Base-by-base conservation (phyloP, 805 yeast genomes). In the Starmerella asiatica region DNA sequence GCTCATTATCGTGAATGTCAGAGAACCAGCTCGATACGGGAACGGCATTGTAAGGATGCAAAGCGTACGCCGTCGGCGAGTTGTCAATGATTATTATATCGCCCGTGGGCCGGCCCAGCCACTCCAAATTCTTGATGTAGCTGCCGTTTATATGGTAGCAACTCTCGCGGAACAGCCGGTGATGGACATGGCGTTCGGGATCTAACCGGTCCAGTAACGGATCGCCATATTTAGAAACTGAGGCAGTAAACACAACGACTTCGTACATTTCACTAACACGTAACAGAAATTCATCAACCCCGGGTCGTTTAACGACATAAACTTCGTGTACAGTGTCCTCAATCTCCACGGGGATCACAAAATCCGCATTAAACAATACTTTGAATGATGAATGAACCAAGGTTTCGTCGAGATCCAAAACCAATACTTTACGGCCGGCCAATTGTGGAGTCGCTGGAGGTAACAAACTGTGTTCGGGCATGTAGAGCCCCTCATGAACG, bases 1-100 rank as follows among this genome's bases (percentile, higher is more conserved):
- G 68, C 67, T 91, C 99, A 58, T 86, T 86, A 60, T 91, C 99
- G 59, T 91, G 98, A 21, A 91, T 76, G 62, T 91, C 99, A 50
- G 94, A 82, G 67, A 91, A 91, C 99, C 99, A 91, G 58, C 91
- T 78, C 49, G 94, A 82, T 21, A 91, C 82, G 19, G 99, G 99
- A 21, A 91, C 79, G 7, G 97, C 93, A 63, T 91, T 95, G 59
- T 84, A 93, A 17, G 98, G 99, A 57, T 91, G 97, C 68, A 91
- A 82, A 41, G 88, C 77, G 61, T 91, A 91, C n/a, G 95, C 83
- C 3, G 97, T 94, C 1, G 99, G 97, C 2, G 97, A 86, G 61
- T 91, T 91, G 64, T 91, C 99, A 48, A 91, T 75, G 49, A 91
- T 91, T 42, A 91, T 85, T 32, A 80, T 66, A 49, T 85, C 93